Evolutionary conservation across 768 basidiomycete species (phyloP), one percentile per base, ranked within the genome.

Genomic region (Mycena maculata): DNA sequence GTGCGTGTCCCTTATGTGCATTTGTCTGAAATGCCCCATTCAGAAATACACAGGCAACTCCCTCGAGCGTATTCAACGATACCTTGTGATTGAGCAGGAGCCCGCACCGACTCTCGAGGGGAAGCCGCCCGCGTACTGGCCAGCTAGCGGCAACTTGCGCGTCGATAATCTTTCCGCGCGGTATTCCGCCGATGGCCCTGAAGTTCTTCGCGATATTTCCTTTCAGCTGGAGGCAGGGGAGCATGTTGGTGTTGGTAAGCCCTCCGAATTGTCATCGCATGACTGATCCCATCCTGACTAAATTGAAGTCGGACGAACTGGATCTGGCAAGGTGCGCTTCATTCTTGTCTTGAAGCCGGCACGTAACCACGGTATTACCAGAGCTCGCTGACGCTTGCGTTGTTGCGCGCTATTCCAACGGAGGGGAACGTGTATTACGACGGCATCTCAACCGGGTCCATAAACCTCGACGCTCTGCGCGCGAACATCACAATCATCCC

Each of bases 401-500:
- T 91, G 13, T 76, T 91, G 49, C 81, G 88, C 0, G 84, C 87
- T 74, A 87, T 91, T 36, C 80, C 83, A 33, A 88, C 87, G 0
- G 83, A 85, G 44, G 90, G 89, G 1, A 78, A 76, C 15, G 85
- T 91, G 6, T 80, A 80, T 65, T 89, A 86, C 60, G 90, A 91
- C 67, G 87, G 86, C 11, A 68, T 85, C 28, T 77, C 78, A 23
- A 88, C 85, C 0, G 75, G 78, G 42, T 75, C 76, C 6, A 74
- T 91, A 64, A 89, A 89, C 69, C 77, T 91, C 15, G 83, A 90
- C 67, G 82, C 79, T 9, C 76, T 91, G 48, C 79, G 90, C 45
- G 81, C 84, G 2, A 85, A 83, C 61, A 85, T 92, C 60, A 90
- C 89, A 3, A 87, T 90, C 67, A 90, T 87, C 36, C 86, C 85